A percentile compares a stretch with the other conserved stretches of the same genome.
Evolutionary conservation across 2,329 filamentous ascomycete genomes (phyloP).

Genomic region (Chaetomiaceae sp.): DNA sequence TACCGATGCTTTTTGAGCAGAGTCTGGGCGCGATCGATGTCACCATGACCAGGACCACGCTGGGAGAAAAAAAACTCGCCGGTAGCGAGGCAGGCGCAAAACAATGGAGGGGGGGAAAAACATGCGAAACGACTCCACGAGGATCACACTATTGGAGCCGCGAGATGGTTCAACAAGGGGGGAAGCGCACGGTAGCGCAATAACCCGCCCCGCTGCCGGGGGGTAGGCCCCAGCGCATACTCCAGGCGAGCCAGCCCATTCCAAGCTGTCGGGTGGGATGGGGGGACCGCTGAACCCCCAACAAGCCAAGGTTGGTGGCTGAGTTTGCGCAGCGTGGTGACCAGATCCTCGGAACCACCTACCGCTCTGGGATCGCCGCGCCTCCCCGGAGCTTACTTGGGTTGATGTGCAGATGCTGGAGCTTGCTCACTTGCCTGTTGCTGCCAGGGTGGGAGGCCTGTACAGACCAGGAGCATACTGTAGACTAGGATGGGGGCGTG

Average conservation of each 20-base stretch:
- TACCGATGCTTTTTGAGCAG: no score
- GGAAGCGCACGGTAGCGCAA: background rate
- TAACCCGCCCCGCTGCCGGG: background rate
- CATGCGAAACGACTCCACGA: no score
- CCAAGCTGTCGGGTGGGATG: conserved; percentile 10
- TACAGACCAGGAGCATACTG: no score
- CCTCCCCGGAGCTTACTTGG: background rate
- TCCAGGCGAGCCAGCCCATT: background rate
- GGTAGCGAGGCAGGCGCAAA: background rate
- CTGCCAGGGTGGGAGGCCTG: background rate
- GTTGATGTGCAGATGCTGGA: background rate
- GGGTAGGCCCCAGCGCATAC: background rate
- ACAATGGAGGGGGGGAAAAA: background rate
- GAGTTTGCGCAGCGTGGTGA: background rate
- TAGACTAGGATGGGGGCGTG: no score
- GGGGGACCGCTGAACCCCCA: background rate
- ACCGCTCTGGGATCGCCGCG: conserved; percentile 1
- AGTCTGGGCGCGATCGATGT: conserved; percentile 3
- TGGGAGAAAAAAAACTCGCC: background rate
- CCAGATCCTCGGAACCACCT: conserved; percentile 18
- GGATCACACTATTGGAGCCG: no score
- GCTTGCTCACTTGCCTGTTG: background rate
- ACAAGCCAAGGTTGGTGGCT: conserved; percentile 2
- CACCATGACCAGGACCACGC: background rate
- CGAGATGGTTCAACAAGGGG: background rate